Percentiles rank a stretch among this genome's conserved stretches.
Evolutionary conservation across 2,329 filamentous ascomycete species (phyloP).

Genomic region (Trichoderma harzianum): DNA sequence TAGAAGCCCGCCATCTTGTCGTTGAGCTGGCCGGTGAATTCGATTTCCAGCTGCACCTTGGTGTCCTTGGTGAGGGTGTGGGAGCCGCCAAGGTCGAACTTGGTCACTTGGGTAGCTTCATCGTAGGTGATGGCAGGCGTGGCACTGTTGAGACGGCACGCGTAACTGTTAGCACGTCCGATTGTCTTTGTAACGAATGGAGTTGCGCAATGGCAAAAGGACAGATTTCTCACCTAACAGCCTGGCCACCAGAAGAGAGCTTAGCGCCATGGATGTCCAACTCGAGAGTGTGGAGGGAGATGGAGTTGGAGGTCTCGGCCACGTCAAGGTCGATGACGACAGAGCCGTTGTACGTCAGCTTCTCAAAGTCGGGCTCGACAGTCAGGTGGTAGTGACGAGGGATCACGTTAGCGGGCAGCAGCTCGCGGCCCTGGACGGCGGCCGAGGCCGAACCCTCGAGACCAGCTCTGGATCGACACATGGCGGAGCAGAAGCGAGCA

Average conservation of each 20-base stretch:
- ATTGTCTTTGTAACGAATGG: background rate
- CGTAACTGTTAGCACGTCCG: background rate
- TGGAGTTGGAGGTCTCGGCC: constrained; percentile 74
- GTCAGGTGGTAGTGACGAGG: constrained; percentile 90
- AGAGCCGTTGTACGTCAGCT: constrained; percentile 80
- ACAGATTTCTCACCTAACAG: constrained; percentile 39
- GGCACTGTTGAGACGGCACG: constrained; percentile 11
- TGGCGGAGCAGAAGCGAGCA: constrained; percentile 15
- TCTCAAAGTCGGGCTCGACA: constrained; percentile 85
- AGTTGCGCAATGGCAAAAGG: background rate
- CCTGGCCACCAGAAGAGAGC: constrained; percentile 44
- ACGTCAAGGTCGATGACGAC: constrained; percentile 87
- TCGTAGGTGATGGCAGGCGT: constrained; percentile 62
- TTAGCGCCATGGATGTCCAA: constrained; percentile 71
- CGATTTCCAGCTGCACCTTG: constrained; percentile 62
- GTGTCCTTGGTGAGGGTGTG: constrained; percentile 61
- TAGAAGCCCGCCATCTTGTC: constrained; percentile 99
- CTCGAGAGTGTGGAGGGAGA: constrained; percentile 85
- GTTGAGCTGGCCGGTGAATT: constrained; percentile 76
- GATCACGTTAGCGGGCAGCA: constrained; percentile 87
- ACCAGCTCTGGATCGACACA: constrained; percentile 19
- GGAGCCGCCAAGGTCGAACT: constrained; percentile 70
- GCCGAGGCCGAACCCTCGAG: constrained; percentile 18
- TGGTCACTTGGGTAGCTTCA: constrained; percentile 76
- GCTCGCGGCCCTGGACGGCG: constrained; percentile 56